phyloP scores from a whole-genome alignment of 2,329 filamentous ascomycete species.

The Diplocarpon rosae region DNA sequence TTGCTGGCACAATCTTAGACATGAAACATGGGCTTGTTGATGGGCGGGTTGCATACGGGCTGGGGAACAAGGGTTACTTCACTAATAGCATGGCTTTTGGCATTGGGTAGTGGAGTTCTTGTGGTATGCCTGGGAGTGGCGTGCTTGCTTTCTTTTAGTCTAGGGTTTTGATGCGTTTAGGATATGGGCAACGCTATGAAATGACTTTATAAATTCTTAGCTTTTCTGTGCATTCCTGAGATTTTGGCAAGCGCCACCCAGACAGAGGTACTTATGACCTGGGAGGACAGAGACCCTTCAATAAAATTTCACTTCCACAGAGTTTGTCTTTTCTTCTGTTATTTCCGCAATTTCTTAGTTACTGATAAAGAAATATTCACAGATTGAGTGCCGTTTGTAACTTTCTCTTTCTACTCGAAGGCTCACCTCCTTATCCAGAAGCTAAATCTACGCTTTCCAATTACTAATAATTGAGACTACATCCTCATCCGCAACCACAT shows the following conservation, averaged over 20 bases:
- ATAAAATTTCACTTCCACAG: no score
- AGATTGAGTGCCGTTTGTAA: no score
- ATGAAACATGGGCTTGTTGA: conserved; percentile 3
- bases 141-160: conserved; percentile 4
- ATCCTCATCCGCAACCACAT: conserved; percentile 63
- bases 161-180: conserved; percentile 5
- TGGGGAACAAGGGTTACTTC: neutral
- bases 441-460: conserved; percentile 44
- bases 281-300: no score
- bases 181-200: conserved; percentile 10
- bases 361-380: no score
- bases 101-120: conserved; percentile 20
- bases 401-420: neutral
- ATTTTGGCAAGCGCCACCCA: no score
- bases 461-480: conserved; percentile 57
- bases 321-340: no score
- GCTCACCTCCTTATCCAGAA: neutral
- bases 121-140: conserved; percentile 1
- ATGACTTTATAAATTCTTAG: conserved; percentile 5
- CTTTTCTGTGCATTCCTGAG: no score
- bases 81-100: conserved; percentile 7
- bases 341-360: no score
- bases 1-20: conserved; percentile 5
- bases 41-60: conserved; percentile 2
- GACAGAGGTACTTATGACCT: no score